phyloP scores from a whole-genome alignment of 106 monocot species.

The Narthecium ossifragum region DNA sequence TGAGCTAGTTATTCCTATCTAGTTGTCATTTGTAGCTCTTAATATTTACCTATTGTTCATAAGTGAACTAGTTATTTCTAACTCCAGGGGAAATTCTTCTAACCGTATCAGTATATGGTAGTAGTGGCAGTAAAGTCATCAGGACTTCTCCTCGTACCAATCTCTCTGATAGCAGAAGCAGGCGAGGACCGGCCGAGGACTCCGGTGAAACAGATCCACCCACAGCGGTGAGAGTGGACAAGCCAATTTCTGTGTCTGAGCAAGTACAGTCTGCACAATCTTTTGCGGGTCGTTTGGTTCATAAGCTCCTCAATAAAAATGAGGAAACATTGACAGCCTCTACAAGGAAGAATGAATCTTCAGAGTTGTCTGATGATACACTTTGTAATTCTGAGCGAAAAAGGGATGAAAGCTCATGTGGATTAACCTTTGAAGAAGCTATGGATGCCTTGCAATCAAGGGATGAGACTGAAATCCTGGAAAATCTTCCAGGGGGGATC shows the following conservation, averaged over 20 bases:
- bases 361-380: slow-evolving; percentile 5
- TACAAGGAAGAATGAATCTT: slow-evolving; percentile 10
- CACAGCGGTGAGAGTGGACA: background rate
- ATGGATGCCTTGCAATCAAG: slow-evolving; percentile 36
- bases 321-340: background rate
- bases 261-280: slow-evolving; percentile 7
- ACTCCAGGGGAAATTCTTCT: slow-evolving; percentile 57
- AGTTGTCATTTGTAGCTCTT: too few relatives aligned
- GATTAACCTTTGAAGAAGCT: slow-evolving; percentile 38
- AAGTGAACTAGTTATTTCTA: too few relatives aligned
- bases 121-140: slow-evolving; percentile 2
- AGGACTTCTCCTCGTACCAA: background rate
- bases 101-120: slow-evolving; percentile 25
- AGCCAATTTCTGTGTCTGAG: background rate
- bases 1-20: too few relatives aligned
- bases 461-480: slow-evolving; percentile 28
- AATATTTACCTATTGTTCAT: too few relatives aligned
- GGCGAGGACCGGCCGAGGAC: background rate
- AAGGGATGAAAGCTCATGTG: background rate
- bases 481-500: slow-evolving; percentile 47
- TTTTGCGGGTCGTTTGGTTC: background rate
- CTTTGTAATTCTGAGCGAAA: background rate
- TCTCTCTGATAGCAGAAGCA: background rate
- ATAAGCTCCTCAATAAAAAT: slow-evolving; percentile 3
- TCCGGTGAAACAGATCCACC: background rate